These are phyloP conservation scores for Pyrenophora teres DNA, from an alignment of 2,329 filamentous ascomycete species.

Conservation along the genomic window DNA sequence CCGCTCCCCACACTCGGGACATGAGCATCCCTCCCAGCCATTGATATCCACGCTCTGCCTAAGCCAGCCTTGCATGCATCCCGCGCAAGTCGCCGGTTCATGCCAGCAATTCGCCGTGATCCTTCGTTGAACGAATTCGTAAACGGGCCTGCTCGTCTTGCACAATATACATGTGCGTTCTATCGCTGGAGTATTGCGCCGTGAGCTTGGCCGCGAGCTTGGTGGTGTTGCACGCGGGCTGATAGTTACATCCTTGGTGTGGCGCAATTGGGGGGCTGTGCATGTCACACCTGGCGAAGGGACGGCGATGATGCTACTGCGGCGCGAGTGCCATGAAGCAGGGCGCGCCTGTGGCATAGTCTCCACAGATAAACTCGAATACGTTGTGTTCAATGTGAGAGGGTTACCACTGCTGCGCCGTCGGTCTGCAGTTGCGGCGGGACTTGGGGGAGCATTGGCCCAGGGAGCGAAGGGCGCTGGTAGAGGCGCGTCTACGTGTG, in stretches of 20 bases:
- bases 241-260: neutral
- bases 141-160: constrained; percentile 25
- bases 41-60: constrained; percentile 24
- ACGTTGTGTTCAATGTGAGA: constrained; percentile 13
- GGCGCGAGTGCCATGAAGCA: constrained; percentile 22
- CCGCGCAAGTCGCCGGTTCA: constrained; percentile 33
- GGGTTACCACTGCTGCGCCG: constrained; percentile 20
- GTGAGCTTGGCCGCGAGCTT: constrained; percentile 8
- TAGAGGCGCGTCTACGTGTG: constrained; percentile 15
- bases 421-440: constrained; percentile 19
- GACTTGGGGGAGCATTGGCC: constrained; percentile 27
- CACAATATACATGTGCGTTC: constrained; percentile 37
- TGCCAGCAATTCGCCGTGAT: constrained; percentile 37
- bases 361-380: constrained; percentile 12
- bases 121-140: constrained; percentile 27
- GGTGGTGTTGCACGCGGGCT: neutral
- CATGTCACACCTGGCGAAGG: constrained; percentile 7
- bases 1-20: constrained; percentile 37
- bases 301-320: constrained; percentile 1
- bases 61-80: constrained; percentile 35
- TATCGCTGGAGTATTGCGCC: constrained; percentile 23
- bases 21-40: constrained; percentile 27
- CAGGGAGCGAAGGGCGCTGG: constrained; percentile 32
- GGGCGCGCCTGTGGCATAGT: constrained; percentile 18
- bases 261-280: constrained; percentile 11